A percentile compares a stretch with the other conserved stretches of the same genome.
phyloP scores from a whole-genome alignment of 306 rosid genomes.

The Inga leiocalycina region DNA sequence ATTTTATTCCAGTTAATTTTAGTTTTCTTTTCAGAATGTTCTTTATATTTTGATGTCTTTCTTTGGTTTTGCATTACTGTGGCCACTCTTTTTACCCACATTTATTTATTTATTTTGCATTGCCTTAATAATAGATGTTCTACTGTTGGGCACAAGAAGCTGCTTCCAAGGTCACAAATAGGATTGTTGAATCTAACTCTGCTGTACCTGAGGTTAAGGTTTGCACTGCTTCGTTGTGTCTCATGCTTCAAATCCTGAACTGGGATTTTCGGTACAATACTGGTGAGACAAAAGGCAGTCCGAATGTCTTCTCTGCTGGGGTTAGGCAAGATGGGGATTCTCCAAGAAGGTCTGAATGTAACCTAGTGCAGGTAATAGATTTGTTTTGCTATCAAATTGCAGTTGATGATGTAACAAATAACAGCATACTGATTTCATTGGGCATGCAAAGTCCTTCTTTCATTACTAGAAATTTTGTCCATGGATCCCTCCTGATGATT shows the following conservation, averaged over 20 bases:
- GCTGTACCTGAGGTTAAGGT: constrained; percentile 83
- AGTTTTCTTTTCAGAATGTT: constrained; percentile 28
- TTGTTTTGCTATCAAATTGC: constrained; percentile 30
- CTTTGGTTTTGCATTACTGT: constrained; percentile 16
- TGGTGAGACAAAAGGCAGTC: constrained; percentile 47
- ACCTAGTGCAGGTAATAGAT: constrained; percentile 78
- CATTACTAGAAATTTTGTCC: constrained; percentile 28
- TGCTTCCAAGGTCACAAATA: constrained; percentile 75
- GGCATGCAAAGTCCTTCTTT: constrained; percentile 18
- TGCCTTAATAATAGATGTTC: constrained; percentile 55
- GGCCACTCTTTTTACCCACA: constrained; percentile 1
- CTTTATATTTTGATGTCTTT: constrained; percentile 15
- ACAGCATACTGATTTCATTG: constrained; percentile 17
- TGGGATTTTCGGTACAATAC: constrained; percentile 73
- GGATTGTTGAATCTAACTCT: constrained; percentile 72
- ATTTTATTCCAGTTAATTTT: constrained; percentile 3
- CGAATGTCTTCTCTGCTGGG: constrained; percentile 63
- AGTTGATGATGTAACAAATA: constrained; percentile 15
- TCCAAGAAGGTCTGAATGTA: constrained; percentile 71
- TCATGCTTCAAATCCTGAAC: constrained; percentile 96
- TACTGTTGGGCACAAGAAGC: constrained; percentile 90
- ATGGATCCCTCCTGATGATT: constrained; percentile 21
- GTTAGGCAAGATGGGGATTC: constrained; percentile 68
- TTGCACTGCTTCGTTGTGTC: constrained; percentile 76
- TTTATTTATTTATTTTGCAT: constrained; percentile 3